Evolutionary conservation across 2,329 filamentous ascomycete genomes (phyloP), one percentile per base, ranked within the genome.

Genomic region (Cercospora sojina): DNA sequence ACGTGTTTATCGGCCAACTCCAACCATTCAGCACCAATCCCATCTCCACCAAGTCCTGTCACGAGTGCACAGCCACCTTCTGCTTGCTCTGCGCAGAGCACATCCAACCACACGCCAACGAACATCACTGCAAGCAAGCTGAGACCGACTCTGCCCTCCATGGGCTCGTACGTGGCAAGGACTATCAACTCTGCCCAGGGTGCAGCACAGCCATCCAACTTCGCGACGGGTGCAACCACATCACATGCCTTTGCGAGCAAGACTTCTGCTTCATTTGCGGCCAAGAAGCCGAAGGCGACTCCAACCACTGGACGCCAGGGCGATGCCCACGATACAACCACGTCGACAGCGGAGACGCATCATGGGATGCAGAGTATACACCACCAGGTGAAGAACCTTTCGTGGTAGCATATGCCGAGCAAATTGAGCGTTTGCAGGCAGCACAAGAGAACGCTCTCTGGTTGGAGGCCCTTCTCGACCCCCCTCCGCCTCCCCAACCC

Each of bases 151-250:
- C 20, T 3, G 20, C 10, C 13, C 67, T 72, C 23, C 16, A 38
- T 9, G 69, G 67, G 2, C 58, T 70, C 47, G 29, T 29, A 32
- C 53, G 60, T 20, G 67, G 70, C 6, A 65, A 64, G 35, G 65
- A 70, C 18, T 72, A 69, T 41, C 69, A 72, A 47, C 43, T 67
- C 20, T 72, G 70, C 32, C 67, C 67, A 23, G 38, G 49, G 4
- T 69, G 67, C 51, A 27, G 25, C 16, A 53, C 12, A 7, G 55
- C 49, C 7, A 38, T 66, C 53, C 51, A 67, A 32, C 38, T 67
- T 7, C 25, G 57, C 27, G 64, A 67, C 23, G 67, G 64, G 4
- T 68, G 67, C 57, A 68, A 68, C 47, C 64, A 65, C 20, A 43
- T 62, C 35, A 62, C 53, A 2, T 64, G 49, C 41, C n/a, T 20